Conservation (phyloP, 2,329 filamentous ascomycete genomes). For the Xylaria sp. region DNA sequence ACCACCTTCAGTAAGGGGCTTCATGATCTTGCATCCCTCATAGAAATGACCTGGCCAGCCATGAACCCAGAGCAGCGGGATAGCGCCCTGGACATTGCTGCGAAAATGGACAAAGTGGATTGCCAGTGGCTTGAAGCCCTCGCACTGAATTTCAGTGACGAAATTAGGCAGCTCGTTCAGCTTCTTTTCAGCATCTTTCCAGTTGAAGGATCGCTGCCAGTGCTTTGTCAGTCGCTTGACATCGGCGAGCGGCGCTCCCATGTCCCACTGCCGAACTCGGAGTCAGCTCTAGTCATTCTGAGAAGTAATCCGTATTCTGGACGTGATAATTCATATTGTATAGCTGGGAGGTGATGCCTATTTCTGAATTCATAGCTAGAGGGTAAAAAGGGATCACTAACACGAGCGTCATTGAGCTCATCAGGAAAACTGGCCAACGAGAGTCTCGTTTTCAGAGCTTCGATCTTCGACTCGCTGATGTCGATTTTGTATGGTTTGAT, state of each 20-base stretch:
- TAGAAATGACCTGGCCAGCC: constrained; percentile 62
- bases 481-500: constrained; percentile 34
- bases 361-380: too few species aligned
- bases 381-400: background rate
- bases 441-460: constrained; percentile 33
- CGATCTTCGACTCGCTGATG: constrained; percentile 30
- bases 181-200: constrained; percentile 33
- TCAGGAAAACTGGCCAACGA: constrained; percentile 35
- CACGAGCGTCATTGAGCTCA: constrained; percentile 34
- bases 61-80: constrained; percentile 33
- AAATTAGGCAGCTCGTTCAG: constrained; percentile 36
- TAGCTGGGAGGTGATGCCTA: too few species aligned
- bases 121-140: constrained; percentile 34
- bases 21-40: constrained; percentile 59
- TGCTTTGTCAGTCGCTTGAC: constrained; percentile 33
- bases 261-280: constrained; percentile 29
- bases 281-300: background rate
- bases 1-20: constrained; percentile 36
- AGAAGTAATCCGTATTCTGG: background rate
- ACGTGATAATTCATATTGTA: background rate
- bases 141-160: constrained; percentile 33
- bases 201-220: constrained; percentile 35
- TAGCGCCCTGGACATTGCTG: constrained; percentile 28
- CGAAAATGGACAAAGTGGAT: constrained; percentile 38
- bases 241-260: constrained; percentile 35